phyloP scores from a whole-genome alignment of 768 basidiomycete genomes.

The Termitomyces sp. region DNA sequence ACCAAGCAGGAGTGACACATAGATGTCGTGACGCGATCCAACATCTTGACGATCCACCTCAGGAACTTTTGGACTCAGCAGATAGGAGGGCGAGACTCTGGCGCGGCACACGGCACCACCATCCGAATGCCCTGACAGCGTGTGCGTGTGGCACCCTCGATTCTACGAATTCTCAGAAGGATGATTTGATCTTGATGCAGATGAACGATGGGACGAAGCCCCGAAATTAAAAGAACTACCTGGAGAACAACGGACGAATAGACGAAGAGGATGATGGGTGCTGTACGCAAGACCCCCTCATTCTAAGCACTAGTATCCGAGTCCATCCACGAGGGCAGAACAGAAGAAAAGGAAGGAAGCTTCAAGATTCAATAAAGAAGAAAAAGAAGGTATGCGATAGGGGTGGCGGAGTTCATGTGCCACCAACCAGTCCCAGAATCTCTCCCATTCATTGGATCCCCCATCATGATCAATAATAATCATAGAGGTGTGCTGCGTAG shows the following conservation, averaged over 20 bases:
- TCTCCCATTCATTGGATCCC: background rate
- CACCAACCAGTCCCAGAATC: background rate
- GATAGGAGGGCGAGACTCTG: background rate
- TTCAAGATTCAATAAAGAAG: too few species aligned
- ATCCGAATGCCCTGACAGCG: slow-evolving; percentile 2
- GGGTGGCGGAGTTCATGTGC: too few species aligned
- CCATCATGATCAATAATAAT: too few species aligned
- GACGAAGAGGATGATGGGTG: too few species aligned
- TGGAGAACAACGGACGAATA: background rate
- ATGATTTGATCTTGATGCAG: background rate
- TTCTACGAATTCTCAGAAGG: background rate
- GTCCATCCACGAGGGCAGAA: too few species aligned
- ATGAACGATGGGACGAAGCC: slow-evolving; percentile 2
- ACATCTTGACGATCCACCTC: background rate
- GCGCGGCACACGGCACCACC: background rate
- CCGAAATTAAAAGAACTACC: background rate
- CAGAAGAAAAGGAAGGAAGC: too few species aligned
- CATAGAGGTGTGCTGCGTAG: background rate
- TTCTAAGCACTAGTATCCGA: too few species aligned
- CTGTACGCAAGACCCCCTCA: too few species aligned
- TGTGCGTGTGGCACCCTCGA: background rate
- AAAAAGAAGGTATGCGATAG: too few species aligned
- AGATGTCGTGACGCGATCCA: background rate
- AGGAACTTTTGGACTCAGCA: background rate
- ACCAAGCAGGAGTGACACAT: background rate